Base-by-base conservation (phyloP, 805 yeast genomes). In the Ogataea polymorpha region DNA sequence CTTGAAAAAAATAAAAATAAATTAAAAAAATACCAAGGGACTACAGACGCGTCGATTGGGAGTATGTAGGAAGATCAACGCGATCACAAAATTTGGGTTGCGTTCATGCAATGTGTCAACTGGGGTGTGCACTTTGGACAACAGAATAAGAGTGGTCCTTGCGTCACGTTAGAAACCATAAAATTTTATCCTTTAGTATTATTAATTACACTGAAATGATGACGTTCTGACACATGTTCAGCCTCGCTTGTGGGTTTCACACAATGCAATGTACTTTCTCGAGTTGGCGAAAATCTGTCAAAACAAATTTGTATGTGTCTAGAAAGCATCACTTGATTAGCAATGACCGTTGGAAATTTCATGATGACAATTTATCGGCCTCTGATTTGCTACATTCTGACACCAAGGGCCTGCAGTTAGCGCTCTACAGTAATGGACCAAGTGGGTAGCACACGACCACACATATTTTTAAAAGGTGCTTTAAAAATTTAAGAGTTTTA, bases 331-430 rank as follows among this genome's bases (percentile, higher is more conserved):
- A 6, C 3, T 20, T 20, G 21, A 20, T 20, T 20, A 24, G 27
- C 13, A 11, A 24, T n/a, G 5, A 7, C 13, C 9, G n/a, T 12
- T 10, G 12, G 6, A 29, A 29, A 15, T n/a, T 18, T 11, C 23
- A 6, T 18, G 33, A 31, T 31, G 23, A 36, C 39, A 37, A 23
- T 23, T 30, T 37, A 14, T 3, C 29, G 21, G 20, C 18, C 27
- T 30, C 24, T 37, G 28, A 37, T 37, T 37, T 20, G 40, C 35
- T 33, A 20, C 1, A 16, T 23, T 33, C 24, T 33, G 37, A 33
- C 37, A 17, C 10, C 15, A 11, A 8, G 27, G 6, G 7, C 4
- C 27, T 20, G 7, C 23, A 8, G 23, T 6, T 6, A 31, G 30
- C 37, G 26, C 14, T 17, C 25, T 3, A 16, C 11, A 11, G 9